Evolutionary conservation across 2,329 filamentous ascomycete species (phyloP).

Genomic region (Ascochyta koolunga): DNA sequence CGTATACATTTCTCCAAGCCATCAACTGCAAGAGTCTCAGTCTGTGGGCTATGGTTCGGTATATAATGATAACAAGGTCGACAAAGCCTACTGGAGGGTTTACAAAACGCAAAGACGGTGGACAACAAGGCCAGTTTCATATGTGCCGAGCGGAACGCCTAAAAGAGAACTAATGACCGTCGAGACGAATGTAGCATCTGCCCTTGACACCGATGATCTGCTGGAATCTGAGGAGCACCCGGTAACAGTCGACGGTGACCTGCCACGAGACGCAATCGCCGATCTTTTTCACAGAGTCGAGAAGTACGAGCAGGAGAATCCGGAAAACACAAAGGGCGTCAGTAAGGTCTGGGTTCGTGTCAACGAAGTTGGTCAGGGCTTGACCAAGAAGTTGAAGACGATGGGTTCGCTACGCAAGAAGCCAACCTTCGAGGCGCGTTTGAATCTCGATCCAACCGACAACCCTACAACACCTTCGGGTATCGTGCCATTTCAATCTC

Average conservation of each 20-base stretch:
- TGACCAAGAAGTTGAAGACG: constrained; percentile 1
- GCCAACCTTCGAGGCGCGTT: background rate
- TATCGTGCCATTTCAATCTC: background rate
- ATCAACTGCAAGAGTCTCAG: constrained; percentile 5
- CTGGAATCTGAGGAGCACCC: background rate
- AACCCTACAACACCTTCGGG: background rate
- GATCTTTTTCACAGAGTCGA: constrained; percentile 4
- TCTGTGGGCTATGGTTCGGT: constrained; percentile 1
- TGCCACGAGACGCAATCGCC: constrained; percentile 7
- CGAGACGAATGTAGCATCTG: background rate
- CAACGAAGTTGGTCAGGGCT: background rate
- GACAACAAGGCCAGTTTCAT: background rate
- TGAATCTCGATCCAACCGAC: background rate
- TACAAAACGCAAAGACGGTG: constrained; percentile 6
- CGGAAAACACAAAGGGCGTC: background rate
- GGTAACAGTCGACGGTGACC: background rate
- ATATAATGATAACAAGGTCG: background rate
- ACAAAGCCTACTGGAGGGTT: background rate
- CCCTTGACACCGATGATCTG: background rate
- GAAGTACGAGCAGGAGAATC: constrained; percentile 2
- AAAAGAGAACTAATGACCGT: background rate
- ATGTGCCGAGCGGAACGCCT: background rate
- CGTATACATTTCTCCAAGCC: constrained; percentile 1
- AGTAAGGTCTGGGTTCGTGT: constrained; percentile 10
- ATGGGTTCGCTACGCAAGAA: background rate